A percentile compares a stretch with the other conserved stretches of the same genome.
Conservation (phyloP, 352 stramenopile genomes). For the Pythium aristosporum region DNA sequence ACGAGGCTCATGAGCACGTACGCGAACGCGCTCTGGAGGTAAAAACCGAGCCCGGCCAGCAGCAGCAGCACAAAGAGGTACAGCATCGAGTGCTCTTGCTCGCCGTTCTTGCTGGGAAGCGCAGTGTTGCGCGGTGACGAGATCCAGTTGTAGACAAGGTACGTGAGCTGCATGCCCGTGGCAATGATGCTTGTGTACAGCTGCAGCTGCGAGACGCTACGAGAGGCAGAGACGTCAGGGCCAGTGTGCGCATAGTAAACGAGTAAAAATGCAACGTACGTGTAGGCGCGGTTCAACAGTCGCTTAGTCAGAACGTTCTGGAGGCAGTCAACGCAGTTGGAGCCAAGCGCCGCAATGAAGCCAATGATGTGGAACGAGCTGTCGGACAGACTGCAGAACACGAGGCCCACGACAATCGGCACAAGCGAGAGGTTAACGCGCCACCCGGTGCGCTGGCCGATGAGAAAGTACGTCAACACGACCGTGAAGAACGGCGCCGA, state of each 20-base stretch:
- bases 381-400: slow-evolving; percentile 87
- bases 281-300: slow-evolving; percentile 78
- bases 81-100: slow-evolving; percentile 32
- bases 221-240: background rate
- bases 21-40: slow-evolving; percentile 88
- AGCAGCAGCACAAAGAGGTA: slow-evolving; percentile 59
- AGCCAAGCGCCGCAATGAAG: slow-evolving; percentile 86
- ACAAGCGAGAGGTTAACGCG: slow-evolving; percentile 85
- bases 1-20: slow-evolving; percentile 92
- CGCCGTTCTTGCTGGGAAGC: slow-evolving; percentile 22
- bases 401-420: slow-evolving; percentile 81
- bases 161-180: slow-evolving; percentile 80
- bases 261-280: slow-evolving; percentile 36
- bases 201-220: slow-evolving; percentile 83
- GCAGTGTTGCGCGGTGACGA: slow-evolving; percentile 31
- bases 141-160: slow-evolving; percentile 71
- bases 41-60: slow-evolving; percentile 82
- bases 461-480: slow-evolving; percentile 79
- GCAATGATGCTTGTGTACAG: slow-evolving; percentile 90
- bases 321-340: slow-evolving; percentile 91
- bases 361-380: slow-evolving; percentile 86
- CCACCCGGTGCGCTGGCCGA: slow-evolving; percentile 81
- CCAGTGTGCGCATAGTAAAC: background rate
- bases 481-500: slow-evolving; percentile 92
- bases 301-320: slow-evolving; percentile 92